Conservation (phyloP, 2,329 filamentous ascomycete species). For the Diaporthe sp. region DNA sequence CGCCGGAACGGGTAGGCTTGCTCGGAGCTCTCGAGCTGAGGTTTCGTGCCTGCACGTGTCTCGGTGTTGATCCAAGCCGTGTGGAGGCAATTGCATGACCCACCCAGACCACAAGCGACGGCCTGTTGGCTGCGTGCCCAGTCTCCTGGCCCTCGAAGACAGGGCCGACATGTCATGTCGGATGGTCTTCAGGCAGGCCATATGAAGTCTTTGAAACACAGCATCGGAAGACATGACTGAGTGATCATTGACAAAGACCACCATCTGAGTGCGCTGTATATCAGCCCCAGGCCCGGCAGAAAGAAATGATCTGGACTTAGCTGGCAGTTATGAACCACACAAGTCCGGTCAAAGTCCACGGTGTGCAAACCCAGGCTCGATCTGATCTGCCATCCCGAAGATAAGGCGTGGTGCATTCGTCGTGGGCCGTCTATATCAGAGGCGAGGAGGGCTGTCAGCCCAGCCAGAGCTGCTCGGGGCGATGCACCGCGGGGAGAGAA, state of each 20-base stretch:
- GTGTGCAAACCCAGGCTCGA: neutral
- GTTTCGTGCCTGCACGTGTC: constrained; percentile 27
- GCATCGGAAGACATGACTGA: neutral
- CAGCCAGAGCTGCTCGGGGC: neutral
- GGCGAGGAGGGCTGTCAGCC: neutral
- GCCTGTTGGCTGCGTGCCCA: constrained; percentile 1
- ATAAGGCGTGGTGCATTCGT: neutral
- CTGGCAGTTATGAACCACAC: neutral
- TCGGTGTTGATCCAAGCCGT: constrained; percentile 21
- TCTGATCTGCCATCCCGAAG: neutral
- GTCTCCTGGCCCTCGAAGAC: neutral
- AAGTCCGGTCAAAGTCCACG: too few relatives aligned
- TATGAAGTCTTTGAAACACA: neutral
- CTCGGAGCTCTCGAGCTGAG: constrained; percentile 3
- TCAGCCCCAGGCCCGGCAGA: neutral
- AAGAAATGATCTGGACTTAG: neutral
- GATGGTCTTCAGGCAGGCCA: neutral
- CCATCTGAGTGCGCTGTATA: neutral
- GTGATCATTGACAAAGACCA: neutral
- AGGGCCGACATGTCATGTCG: neutral
- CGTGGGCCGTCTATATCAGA: neutral
- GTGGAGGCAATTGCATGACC: constrained; percentile 1
- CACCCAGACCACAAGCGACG: constrained; percentile 1
- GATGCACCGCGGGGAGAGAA: neutral
- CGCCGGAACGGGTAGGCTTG: neutral